Base-by-base conservation (phyloP, 257 asterid species). In the Perilla frutescens region DNA sequence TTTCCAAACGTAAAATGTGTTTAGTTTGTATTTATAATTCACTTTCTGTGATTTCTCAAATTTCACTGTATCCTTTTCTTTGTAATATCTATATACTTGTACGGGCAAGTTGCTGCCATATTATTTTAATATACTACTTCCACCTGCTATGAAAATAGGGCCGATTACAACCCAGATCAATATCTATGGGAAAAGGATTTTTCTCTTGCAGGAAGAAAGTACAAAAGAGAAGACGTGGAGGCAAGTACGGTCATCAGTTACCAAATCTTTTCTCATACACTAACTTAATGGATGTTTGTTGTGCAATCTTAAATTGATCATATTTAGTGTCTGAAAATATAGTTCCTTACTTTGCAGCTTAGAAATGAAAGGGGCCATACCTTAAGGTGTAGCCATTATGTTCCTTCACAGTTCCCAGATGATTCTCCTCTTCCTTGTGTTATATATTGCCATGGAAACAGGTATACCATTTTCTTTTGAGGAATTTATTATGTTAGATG, bases 371-470 rank as follows among this genome's bases (percentile, higher is more conserved):
- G 96, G 80, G 98, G 96, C 8, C 98, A 90, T 76, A 81, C 77
- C 53, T 75, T 95, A 88, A 92, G 81, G 85, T 95, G 99, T 77
- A 92, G 99, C 83, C 99, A 95, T 80, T 95, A 95, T 56, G 82
- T 82, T 74, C 99, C 99, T 68, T 81, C 91, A 6, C 84, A 87
- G 56, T 79, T 67, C 72, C 91, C 91, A 5, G 99, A 85, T 43
- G 90, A 87, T 76, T 74, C 86, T 73, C 83, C 96, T 67, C 96
- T 92, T 82, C 99, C 99, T 55, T 95, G 99, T 82, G 99, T 95
- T 57, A 76, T 95, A 74, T 95, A 95, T 86, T 95, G 99, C 84
- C 99, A 95, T 75, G 99, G 99, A 56, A 95, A 92, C 90, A 95
- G 98, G 97, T 91, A 50, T 73, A 53, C 49, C 15, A 6, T 61